These are phyloP conservation scores for Phaffia australis DNA, from an alignment of 768 basidiomycete species.

Conservation along the genomic window DNA sequence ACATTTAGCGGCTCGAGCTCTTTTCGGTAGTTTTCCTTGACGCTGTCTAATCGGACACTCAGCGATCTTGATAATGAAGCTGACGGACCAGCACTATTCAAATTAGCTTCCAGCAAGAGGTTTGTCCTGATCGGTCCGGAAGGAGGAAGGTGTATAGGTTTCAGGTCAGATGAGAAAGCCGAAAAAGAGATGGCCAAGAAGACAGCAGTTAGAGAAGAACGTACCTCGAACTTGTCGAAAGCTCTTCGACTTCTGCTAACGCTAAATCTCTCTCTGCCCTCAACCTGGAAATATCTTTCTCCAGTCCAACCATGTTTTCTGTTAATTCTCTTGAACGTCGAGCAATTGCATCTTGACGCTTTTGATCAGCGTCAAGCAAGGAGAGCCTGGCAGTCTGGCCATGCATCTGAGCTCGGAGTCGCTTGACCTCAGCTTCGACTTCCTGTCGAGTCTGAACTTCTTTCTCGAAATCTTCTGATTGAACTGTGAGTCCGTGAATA, in stretches of 20 bases:
- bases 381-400: conserved; percentile 80
- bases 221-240: conserved; percentile 59
- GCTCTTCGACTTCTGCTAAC: conserved; percentile 84
- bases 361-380: conserved; percentile 67
- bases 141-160: neutral
- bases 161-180: conserved; percentile 21
- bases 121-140: neutral
- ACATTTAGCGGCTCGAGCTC: conserved; percentile 75
- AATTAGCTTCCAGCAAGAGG: conserved; percentile 1
- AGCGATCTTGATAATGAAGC: conserved; percentile 51
- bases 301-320: conserved; percentile 63
- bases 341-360: conserved; percentile 62
- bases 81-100: neutral
- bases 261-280: conserved; percentile 83
- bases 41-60: conserved; percentile 69
- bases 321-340: conserved; percentile 67
- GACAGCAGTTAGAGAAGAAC: conserved; percentile 29
- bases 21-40: conserved; percentile 76
- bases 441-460: conserved; percentile 80
- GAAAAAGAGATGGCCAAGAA: conserved; percentile 3
- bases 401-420: conserved; percentile 70
- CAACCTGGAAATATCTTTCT: conserved; percentile 74
- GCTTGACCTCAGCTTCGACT: conserved; percentile 81
- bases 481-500: conserved; percentile 81
- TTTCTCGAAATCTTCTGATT: conserved; percentile 85